A percentile compares a stretch with the other conserved stretches of the same genome.
Evolutionary conservation across 768 basidiomycete species (phyloP).

Genomic region (Psilocybe azurescens): DNA sequence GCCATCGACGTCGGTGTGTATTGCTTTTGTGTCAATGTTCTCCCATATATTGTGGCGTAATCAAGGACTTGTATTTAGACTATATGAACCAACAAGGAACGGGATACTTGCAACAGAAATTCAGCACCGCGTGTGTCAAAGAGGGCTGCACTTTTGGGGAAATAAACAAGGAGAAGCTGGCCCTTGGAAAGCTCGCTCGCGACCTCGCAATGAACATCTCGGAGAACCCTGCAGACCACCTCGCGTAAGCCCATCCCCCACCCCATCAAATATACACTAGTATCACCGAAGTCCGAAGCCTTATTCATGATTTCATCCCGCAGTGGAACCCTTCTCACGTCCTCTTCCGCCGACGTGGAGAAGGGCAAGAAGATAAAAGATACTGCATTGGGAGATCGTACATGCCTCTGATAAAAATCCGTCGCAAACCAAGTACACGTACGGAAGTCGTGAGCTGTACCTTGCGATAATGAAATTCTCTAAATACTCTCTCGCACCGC

Average conservation of each 20-base stretch:
- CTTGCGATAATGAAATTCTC: conserved; percentile 14
- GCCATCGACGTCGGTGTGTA: conserved; percentile 31
- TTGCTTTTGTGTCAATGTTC: background rate
- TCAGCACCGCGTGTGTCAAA: conserved; percentile 37
- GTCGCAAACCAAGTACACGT: background rate
- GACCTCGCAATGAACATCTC: conserved; percentile 13
- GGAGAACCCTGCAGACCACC: conserved; percentile 3
- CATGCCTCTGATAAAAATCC: background rate
- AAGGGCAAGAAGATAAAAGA: conserved; percentile 7
- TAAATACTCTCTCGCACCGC: conserved; percentile 4
- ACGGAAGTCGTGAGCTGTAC: conserved; percentile 4
- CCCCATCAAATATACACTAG: background rate
- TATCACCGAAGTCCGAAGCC: background rate
- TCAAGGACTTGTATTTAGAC: conserved; percentile 30
- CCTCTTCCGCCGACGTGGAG: conserved; percentile 7
- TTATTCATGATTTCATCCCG: background rate
- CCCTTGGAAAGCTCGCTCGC: conserved; percentile 23
- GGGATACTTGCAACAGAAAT: conserved; percentile 53
- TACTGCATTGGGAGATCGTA: background rate
- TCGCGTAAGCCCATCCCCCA: conserved; percentile 21
- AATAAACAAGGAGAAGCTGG: conserved; percentile 36
- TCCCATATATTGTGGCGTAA: background rate
- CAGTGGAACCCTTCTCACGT: conserved; percentile 24
- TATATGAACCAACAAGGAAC: conserved; percentile 43
- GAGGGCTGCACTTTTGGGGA: conserved; percentile 35